These are phyloP conservation scores for Paraphaeosphaeria minitans DNA, from an alignment of 2,329 filamentous ascomycete species.

Conservation along the genomic window DNA sequence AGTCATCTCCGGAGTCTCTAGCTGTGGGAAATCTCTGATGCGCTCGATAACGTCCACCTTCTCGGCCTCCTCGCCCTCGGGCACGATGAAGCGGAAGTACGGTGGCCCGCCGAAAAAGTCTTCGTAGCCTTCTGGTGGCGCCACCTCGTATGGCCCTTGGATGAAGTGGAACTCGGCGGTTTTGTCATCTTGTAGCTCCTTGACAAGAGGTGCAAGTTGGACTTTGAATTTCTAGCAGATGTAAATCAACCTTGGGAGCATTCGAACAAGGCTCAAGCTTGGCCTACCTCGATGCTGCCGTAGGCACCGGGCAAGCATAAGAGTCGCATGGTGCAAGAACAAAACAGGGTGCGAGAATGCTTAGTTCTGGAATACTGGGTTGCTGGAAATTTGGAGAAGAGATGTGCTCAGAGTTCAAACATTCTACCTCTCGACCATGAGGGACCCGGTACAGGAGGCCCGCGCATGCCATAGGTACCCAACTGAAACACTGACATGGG, in stretches of 20 bases:
- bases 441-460: neutral
- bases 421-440: neutral
- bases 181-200: conserved; percentile 29
- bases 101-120: conserved; percentile 37
- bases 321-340: conserved; percentile 18
- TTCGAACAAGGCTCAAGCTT: neutral
- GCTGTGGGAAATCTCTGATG: conserved; percentile 61
- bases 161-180: conserved; percentile 30
- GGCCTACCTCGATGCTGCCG: conserved; percentile 30
- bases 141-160: conserved; percentile 33
- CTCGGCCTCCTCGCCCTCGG: conserved; percentile 21
- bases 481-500: neutral
- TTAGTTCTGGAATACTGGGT: neutral
- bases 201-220: conserved; percentile 32
- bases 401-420: neutral
- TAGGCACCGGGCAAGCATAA: conserved; percentile 34
- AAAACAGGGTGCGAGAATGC: conserved; percentile 5
- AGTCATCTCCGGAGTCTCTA: conserved; percentile 60
- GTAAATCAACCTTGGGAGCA: neutral
- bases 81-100: conserved; percentile 32
- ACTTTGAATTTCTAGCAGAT: conserved; percentile 32
- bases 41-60: conserved; percentile 44
- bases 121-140: conserved; percentile 31
- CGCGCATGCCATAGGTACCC: conserved; percentile 1
- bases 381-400: neutral